Evolutionary conservation across 345 rosid species (phyloP), one percentile per base, ranked within the genome.

Genomic region (Noccaea caerulescens): DNA sequence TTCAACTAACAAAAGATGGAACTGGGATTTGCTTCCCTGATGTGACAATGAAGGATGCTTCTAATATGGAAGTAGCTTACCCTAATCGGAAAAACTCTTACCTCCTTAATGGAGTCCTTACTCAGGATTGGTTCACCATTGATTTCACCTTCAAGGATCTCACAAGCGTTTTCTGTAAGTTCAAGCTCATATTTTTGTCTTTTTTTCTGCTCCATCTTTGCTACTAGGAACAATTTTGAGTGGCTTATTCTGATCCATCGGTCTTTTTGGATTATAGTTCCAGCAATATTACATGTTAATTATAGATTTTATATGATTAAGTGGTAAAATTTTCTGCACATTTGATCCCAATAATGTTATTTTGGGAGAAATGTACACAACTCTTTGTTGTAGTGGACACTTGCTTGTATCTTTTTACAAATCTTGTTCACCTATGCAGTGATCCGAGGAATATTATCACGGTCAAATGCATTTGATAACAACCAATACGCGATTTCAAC

Each of bases 1-100:
- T 94, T 49, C 99, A 94, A 76, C 81, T 94, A 30, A 88, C 95
- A 7, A 94, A 89, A 72, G 99, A 94, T 78, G 71, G 33, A 33
- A 65, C 45, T 44, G 99, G 97, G 30, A 83, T 94, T 78, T 94
- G 99, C 69, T 77, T 81, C 52, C 85, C 98, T 62, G 79, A 87
- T 76, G 38, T 94, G 47, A 78, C n/a, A 37, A 83, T 94, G 67
- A 51, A 75, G 1, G 86, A 88, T 77, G 74, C 70, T 72, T 84
- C 96, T 54, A 39, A 43, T 60, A 73, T 88, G 36, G 1, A 18
- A 1, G 0, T 0, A 5, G 7, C 58, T 73, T 84, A 65, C 71
- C 54, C 12, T 3, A 16, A 46, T 30, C 78, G 50, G 41, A 7
- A 8, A 1, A 80, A 20, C 11, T 8, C 69, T 43, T 88, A 94